A percentile compares a stretch with the other conserved stretches of the same genome.
phyloP scores from a whole-genome alignment of 176 grass and related monocot genomes.

The Hsuehochloa calcarea region DNA sequence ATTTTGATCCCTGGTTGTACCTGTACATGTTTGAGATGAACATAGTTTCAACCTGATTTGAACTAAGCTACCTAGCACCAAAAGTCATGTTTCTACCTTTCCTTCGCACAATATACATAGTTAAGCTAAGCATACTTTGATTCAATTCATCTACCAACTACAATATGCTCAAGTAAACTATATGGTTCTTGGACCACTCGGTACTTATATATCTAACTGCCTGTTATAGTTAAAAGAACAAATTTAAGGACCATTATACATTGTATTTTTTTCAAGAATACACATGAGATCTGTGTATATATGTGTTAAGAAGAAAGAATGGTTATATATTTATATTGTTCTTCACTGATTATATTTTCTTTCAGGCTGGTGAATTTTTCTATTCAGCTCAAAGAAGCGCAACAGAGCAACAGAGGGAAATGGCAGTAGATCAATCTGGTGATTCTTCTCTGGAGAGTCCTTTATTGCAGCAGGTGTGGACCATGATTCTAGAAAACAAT shows the following conservation, averaged over 20 bases:
- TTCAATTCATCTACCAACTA: neutral
- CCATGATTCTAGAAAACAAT: neutral
- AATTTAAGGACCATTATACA: neutral
- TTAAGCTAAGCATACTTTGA: slow-evolving; percentile 18
- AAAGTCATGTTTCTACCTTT: neutral
- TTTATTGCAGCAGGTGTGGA: slow-evolving; percentile 73
- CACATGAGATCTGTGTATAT: too few relatives aligned
- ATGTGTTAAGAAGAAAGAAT: too few relatives aligned
- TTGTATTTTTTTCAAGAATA: too few relatives aligned
- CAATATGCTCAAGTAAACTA: neutral
- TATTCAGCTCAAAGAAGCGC: slow-evolving; percentile 71
- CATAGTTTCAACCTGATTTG: neutral
- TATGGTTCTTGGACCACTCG: neutral
- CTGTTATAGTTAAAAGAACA: neutral
- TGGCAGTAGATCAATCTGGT: slow-evolving; percentile 52
- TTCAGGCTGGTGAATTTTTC: slow-evolving; percentile 89
- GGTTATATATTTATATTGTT: neutral
- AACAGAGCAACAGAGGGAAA: slow-evolving; percentile 67
- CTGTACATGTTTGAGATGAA: neutral
- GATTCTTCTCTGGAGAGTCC: slow-evolving; percentile 77
- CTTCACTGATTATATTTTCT: slow-evolving; percentile 23
- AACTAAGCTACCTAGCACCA: neutral
- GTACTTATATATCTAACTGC: neutral
- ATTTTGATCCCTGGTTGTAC: too few relatives aligned
- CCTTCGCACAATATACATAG: neutral